Evolutionary conservation across 441 rosid genomes (phyloP), one percentile per base, ranked within the genome.

Genomic region (Syzygium syzygioides): DNA sequence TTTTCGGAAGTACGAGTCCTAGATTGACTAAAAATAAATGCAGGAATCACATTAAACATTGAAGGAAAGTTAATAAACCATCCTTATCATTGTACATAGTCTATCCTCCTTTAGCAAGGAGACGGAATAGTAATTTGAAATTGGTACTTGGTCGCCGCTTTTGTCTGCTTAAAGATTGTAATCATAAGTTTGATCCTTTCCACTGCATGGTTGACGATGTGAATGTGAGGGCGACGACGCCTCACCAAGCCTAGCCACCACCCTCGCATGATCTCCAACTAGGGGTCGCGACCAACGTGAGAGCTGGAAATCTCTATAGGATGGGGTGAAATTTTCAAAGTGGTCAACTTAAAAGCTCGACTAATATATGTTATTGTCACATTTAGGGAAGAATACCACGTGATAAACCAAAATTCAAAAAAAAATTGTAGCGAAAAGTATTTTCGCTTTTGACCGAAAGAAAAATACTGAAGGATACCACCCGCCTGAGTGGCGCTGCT

Each of bases 1-100:
- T 19, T 68, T 18, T 34, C 7, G 7, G 4, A 20, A 9, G 26
- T 20, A 5, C 0, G 2, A 2, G 11, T 4, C 3, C 4, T 34
- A 1, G 10, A 19, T 68, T 18, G 26, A 34, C 10, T 34, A 34
- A 34, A 1, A 68, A 0, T 19, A 34, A 30, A 4, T 10, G 20
- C 12, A 4, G 2, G 7, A 1, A 68, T 34, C 19, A 34, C 1
- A 68, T 68, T 68, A 0, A 19, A 19, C 3, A 34, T 34, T 13
- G 15, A 19, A 68, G 0, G 5, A 34, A 68, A 19, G 1, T 68
- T 64, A 7, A 9, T 4, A 9, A 19, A 34, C 7, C 45, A 66
- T 15, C 3, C 71, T 15, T 30, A 4, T 2, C 10, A 62, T 62
- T 62, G n/a, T n/a, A 9, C 68, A 62, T 62, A 6, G n/a, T 18